phyloP scores from a whole-genome alignment of 2,329 filamentous ascomycete species.

The Pseudogymnoascus sp. region DNA sequence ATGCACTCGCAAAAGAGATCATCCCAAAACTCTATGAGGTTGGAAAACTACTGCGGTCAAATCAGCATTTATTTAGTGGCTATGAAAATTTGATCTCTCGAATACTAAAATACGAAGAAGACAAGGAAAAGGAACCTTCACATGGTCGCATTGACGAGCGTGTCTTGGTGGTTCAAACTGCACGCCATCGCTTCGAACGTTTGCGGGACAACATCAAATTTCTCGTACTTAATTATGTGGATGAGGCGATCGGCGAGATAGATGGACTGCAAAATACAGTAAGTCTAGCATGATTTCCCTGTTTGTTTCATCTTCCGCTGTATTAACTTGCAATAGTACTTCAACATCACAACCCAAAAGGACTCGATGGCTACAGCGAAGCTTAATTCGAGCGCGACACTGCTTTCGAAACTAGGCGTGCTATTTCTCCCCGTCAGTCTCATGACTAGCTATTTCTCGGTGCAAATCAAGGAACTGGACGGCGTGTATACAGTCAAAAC shows the following conservation, averaged over 20 bases:
- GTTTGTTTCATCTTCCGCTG: background rate
- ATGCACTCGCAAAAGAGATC: slow-evolving; percentile 44
- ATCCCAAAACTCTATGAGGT: slow-evolving; percentile 53
- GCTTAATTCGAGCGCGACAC: slow-evolving; percentile 63
- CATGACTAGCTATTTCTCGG: slow-evolving; percentile 69
- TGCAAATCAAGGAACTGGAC: slow-evolving; percentile 54
- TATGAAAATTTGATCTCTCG: slow-evolving; percentile 56
- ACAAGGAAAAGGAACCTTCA: background rate
- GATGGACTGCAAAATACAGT: slow-evolving; percentile 63
- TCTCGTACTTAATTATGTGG: slow-evolving; percentile 55
- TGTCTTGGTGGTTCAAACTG: slow-evolving; percentile 38
- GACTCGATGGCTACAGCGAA: slow-evolving; percentile 67
- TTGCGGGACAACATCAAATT: slow-evolving; percentile 53
- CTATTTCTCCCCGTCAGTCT: slow-evolving; percentile 70
- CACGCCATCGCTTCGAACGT: slow-evolving; percentile 52
- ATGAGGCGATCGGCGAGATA: slow-evolving; percentile 62
- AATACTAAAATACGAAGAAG: slow-evolving; percentile 37
- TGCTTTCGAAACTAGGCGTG: slow-evolving; percentile 69
- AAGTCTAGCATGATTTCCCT: slow-evolving; percentile 12
- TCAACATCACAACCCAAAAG: slow-evolving; percentile 70
- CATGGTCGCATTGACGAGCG: slow-evolving; percentile 34
- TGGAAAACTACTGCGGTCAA: slow-evolving; percentile 53
- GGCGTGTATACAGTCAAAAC: slow-evolving; percentile 52
- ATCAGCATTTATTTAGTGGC: slow-evolving; percentile 54
- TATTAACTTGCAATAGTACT: slow-evolving; percentile 49